Evolutionary conservation across 2,329 filamentous ascomycete species (phyloP).

Genomic region (Cercospora canescens): DNA sequence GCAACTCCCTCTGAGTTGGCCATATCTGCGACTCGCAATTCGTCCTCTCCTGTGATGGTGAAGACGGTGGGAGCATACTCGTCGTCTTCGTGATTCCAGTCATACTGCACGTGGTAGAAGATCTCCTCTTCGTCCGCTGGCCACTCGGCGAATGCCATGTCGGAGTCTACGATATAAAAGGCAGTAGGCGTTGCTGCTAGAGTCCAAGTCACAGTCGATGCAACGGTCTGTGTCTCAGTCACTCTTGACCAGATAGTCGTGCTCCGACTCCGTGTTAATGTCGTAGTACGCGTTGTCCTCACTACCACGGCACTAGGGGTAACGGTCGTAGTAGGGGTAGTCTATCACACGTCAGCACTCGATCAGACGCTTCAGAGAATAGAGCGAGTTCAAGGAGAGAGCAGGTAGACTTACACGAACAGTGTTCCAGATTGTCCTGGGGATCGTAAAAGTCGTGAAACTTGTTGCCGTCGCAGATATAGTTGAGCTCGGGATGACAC

Average conservation of each 20-base stretch:
- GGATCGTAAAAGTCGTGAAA: not conserved
- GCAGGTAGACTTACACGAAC: not conserved
- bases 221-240: not conserved
- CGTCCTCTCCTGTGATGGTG: not conserved
- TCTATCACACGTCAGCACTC: not conserved
- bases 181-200: conserved; percentile 5
- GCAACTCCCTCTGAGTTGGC: not conserved
- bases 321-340: not conserved
- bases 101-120: not conserved
- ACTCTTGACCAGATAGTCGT: not conserved
- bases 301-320: not conserved
- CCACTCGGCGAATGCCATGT: conserved; percentile 7
- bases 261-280: not conserved
- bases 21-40: not conserved
- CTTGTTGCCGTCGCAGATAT: not conserved
- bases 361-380: not conserved
- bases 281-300: not conserved
- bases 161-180: conserved; percentile 2
- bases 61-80: conserved; percentile 5
- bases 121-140: conserved; percentile 2
- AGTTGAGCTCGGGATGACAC: conserved; percentile 6
- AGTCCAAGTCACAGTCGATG: not conserved
- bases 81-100: not conserved
- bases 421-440: not conserved
- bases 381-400: not conserved